phyloP scores from a whole-genome alignment of 2,329 filamentous ascomycete genomes.

The Zelopaecilomyces penicillatus region DNA sequence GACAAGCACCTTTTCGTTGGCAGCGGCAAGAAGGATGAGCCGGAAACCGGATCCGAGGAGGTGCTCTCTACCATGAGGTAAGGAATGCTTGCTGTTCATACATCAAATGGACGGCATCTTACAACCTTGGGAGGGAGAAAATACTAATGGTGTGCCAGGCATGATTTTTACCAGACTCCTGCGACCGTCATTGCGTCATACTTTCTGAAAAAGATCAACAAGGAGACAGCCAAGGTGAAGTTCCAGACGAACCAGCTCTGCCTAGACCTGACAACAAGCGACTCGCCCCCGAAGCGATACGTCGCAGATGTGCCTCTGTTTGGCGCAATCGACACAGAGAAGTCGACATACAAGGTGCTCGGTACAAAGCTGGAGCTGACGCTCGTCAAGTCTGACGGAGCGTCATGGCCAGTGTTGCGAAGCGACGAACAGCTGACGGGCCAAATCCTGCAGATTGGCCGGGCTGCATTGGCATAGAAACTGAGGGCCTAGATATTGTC shows the following conservation, averaged over 20 bases:
- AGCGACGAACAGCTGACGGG: slow-evolving; percentile 61
- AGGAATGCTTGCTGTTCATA: not conserved
- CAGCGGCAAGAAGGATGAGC: slow-evolving; percentile 56
- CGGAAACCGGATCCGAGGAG: slow-evolving; percentile 53
- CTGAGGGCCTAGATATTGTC: too few species aligned
- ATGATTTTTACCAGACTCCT: slow-evolving; percentile 93
- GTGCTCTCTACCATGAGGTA: slow-evolving; percentile 69
- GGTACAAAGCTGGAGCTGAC: slow-evolving; percentile 83
- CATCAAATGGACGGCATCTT: too few species aligned
- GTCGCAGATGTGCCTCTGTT: slow-evolving; percentile 66
- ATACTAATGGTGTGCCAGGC: slow-evolving; percentile 21
- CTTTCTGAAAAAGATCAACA: slow-evolving; percentile 96
- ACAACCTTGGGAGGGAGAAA: not conserved
- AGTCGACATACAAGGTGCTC: slow-evolving; percentile 71
- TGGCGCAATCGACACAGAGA: slow-evolving; percentile 63
- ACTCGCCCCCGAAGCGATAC: slow-evolving; percentile 71
- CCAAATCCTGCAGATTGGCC: slow-evolving; percentile 84
- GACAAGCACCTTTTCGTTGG: slow-evolving; percentile 77
- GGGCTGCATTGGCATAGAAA: slow-evolving; percentile 46
- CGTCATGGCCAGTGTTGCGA: slow-evolving; percentile 77
- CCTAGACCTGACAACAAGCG: slow-evolving; percentile 78
- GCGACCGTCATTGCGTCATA: slow-evolving; percentile 80
- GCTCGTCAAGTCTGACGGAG: slow-evolving; percentile 62
- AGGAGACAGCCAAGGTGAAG: slow-evolving; percentile 62
- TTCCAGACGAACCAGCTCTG: slow-evolving; percentile 57